These are phyloP conservation scores for Cladophialophora exuberans DNA, from an alignment of 2,329 filamentous ascomycete genomes.

Conservation along the genomic window DNA sequence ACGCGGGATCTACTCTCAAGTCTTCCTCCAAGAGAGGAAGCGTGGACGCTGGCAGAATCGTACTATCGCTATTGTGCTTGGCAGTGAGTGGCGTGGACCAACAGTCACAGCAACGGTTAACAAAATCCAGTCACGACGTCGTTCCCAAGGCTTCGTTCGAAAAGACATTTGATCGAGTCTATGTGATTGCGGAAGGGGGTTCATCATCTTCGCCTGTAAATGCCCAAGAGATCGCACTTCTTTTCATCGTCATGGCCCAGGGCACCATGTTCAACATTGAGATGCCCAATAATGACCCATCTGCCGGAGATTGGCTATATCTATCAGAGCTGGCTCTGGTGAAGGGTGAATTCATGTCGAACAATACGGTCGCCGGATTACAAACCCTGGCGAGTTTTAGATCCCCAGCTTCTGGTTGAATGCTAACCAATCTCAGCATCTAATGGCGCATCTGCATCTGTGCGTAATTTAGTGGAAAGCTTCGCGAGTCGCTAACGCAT, in stretches of 20 bases:
- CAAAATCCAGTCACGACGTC: constrained; percentile 14
- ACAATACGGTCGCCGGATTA: constrained; percentile 18
- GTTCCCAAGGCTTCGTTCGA: constrained; percentile 14
- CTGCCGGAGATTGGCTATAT: constrained; percentile 14
- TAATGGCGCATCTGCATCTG: constrained; percentile 17
- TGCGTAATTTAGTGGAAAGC: neutral
- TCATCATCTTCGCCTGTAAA: neutral
- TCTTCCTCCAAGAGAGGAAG: constrained; percentile 15
- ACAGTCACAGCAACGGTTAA: neutral
- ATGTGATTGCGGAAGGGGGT: neutral
- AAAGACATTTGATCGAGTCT: constrained; percentile 19
- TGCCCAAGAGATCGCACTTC: constrained; percentile 17
- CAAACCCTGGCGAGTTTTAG: constrained; percentile 11
- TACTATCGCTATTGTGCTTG: constrained; percentile 24
- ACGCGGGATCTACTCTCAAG: constrained; percentile 8
- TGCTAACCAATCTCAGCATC: constrained; percentile 1
- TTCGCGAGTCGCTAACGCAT: neutral
- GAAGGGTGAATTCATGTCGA: constrained; percentile 18
- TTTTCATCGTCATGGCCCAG: constrained; percentile 18
- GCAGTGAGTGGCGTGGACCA: constrained; percentile 11
- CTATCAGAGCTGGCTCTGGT: constrained; percentile 18
- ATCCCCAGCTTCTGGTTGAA: neutral
- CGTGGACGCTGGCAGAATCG: constrained; percentile 15
- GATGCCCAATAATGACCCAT: constrained; percentile 15
- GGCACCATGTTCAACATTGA: constrained; percentile 21